These are phyloP conservation scores for Sistotremastrum niveocremeum DNA, from an alignment of 768 basidiomycete species.

Conservation along the genomic window DNA sequence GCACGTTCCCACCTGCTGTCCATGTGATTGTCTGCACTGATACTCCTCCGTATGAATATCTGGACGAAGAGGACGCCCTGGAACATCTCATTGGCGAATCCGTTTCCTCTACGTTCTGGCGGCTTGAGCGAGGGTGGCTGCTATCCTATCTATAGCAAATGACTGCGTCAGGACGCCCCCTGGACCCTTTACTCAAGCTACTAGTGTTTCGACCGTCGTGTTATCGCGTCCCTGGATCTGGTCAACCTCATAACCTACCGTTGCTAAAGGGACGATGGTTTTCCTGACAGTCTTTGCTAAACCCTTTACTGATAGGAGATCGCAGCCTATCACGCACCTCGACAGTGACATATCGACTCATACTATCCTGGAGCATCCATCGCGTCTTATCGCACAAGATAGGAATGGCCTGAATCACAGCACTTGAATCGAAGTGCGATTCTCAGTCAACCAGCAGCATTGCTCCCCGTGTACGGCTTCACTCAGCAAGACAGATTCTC, in stretches of 20 bases:
- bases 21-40: slow-evolving; percentile 19
- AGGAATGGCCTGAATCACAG: slow-evolving; percentile 13
- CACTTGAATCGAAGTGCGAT: background rate
- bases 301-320: background rate
- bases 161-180: slow-evolving; percentile 6
- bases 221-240: background rate
- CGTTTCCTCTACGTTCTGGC: slow-evolving; percentile 10
- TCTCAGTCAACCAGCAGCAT: slow-evolving; percentile 6
- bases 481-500: too few relatives aligned
- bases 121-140: slow-evolving; percentile 11
- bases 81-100: slow-evolving; percentile 13
- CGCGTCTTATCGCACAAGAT: slow-evolving; percentile 16
- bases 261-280: background rate
- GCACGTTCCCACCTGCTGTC: slow-evolving; percentile 10
- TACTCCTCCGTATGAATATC: slow-evolving; percentile 9
- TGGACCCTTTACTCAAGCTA: slow-evolving; percentile 10
- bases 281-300: slow-evolving; percentile 2
- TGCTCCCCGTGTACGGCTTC: slow-evolving; percentile 11
- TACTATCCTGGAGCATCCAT: slow-evolving; percentile 10
- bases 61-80: slow-evolving; percentile 7
- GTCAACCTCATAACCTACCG: background rate
- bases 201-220: slow-evolving; percentile 4
- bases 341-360: too few relatives aligned
- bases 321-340: slow-evolving; percentile 18
- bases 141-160: slow-evolving; percentile 10